Base-by-base conservation (phyloP, 148 eudicot species). In the Fagopyrum esculentum region DNA sequence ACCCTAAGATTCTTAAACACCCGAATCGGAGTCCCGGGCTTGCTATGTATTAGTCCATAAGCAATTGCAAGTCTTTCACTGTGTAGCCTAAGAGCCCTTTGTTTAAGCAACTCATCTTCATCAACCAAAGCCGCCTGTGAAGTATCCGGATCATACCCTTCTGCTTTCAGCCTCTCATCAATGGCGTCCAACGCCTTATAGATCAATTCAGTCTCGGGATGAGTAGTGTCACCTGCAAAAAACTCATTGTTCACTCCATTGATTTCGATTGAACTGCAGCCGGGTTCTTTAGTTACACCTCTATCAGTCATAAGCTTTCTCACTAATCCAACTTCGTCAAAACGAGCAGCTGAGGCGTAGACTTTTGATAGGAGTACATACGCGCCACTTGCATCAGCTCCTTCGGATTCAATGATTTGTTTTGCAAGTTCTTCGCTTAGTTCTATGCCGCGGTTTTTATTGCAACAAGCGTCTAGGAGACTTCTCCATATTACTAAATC, bases 21-120 rank as follows among this genome's bases (percentile, higher is more conserved):
- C 4, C 93, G 91, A 77, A 91, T 87, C 2, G 93, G 88, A n/a
- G 78, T 76, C 26, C 93, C 93, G 5, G 86, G 83, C 72, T 79
- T 80, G 54, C 29, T 52, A 49, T 87, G 82, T 71, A 91, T 19
- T 11, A 91, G 83, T 17, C 88, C 93, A 68, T 84, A 91, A n/a
- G 97, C 93, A 71, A 91, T 91, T 44, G 93, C 93, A 55, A 91
- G 84, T 57, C 89, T 86, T 79, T 91, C 93, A 60, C 97, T 91
- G 46, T 91, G 97, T 19, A 89, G 83, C 68, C 77, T 74, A 73
- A 91, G 78, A 0, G 90, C 74, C 4, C 80, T 72, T 74, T 77
- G 82, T 73, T 87, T 91, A 9, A 75, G 74, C 15, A 77, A 81
- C 57, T 71, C 78, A 69, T 63, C 83, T 70, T 86, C 93, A 54